Conservation (phyloP, 208 protist genomes). For the Acanthamoeba lenticulata region DNA sequence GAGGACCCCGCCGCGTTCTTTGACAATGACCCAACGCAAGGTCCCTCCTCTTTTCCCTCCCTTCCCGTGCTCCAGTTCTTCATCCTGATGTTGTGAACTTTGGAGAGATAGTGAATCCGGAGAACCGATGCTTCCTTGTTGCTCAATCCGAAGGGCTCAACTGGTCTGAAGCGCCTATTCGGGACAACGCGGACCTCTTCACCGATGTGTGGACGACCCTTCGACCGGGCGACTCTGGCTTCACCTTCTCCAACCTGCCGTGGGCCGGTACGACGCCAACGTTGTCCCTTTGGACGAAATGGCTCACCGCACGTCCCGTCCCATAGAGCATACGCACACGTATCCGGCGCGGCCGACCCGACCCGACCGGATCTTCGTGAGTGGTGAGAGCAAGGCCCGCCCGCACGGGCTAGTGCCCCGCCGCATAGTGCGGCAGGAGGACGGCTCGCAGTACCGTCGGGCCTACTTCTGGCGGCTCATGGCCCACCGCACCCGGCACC, state of each 20-base stretch:
- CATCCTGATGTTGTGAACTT: not conserved
- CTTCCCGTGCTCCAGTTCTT: not conserved
- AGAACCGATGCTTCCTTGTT: not conserved
- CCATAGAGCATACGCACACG: slow-evolving; percentile 14
- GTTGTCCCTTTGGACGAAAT: not conserved
- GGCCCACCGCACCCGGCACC: not conserved
- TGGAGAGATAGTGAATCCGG: not conserved
- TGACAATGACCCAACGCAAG: not conserved
- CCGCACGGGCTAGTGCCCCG: not conserved
- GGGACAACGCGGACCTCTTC: not conserved
- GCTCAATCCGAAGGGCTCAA: not conserved
- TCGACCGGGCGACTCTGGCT: not conserved
- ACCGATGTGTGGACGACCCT: not conserved
- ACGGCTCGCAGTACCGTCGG: not conserved
- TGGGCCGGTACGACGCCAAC: not conserved
- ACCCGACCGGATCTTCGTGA: not conserved
- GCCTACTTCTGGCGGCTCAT: not conserved
- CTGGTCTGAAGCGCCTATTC: not conserved
- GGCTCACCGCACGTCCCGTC: not conserved
- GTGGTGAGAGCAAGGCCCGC: not conserved
- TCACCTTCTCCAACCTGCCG: slow-evolving; percentile 11
- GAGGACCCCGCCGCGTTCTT: not conserved
- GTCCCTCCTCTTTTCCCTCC: not conserved
- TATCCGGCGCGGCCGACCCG: not conserved
- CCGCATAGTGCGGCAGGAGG: not conserved